These are phyloP conservation scores for Escovopsis weberi DNA, from an alignment of 2,329 filamentous ascomycete species.

Conservation along the genomic window DNA sequence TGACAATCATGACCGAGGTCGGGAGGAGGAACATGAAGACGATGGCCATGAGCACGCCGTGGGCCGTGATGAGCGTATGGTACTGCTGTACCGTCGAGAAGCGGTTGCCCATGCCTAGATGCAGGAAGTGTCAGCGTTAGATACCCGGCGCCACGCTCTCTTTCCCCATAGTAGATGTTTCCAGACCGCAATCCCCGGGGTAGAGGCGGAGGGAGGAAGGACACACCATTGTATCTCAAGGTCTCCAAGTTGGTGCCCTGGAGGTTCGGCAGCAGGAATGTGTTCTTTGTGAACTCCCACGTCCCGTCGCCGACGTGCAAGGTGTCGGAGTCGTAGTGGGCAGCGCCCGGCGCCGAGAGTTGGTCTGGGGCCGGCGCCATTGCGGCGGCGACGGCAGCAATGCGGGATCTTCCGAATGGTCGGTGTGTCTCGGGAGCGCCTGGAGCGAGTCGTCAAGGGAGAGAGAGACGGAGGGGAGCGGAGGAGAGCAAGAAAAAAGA, in stretches of 20 bases:
- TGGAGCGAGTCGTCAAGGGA: too few species aligned
- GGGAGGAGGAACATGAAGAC: slow-evolving; percentile 64
- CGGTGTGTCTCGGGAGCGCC: too few species aligned
- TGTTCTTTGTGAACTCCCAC: slow-evolving; percentile 65
- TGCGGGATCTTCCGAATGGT: background rate
- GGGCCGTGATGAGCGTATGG: slow-evolving; percentile 52
- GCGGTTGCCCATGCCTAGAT: slow-evolving; percentile 64
- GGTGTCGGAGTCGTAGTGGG: slow-evolving; percentile 58
- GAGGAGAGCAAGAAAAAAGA: too few species aligned
- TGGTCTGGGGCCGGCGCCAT: slow-evolving; percentile 46
- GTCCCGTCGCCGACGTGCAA: slow-evolving; percentile 69
- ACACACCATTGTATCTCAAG: slow-evolving; percentile 66
- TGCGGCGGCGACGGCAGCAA: slow-evolving; percentile 26
- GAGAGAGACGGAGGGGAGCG: too few species aligned
- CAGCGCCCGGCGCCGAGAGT: slow-evolving; percentile 56
- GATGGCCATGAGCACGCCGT: slow-evolving; percentile 57
- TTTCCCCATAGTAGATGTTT: too few species aligned
- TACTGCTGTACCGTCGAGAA: slow-evolving; percentile 58
- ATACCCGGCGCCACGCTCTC: background rate
- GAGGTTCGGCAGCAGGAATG: slow-evolving; percentile 65
- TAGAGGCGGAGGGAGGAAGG: background rate
- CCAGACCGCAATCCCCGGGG: too few species aligned
- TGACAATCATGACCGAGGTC: slow-evolving; percentile 55
- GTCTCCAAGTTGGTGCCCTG: slow-evolving; percentile 65
- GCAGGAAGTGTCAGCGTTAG: slow-evolving; percentile 6